A percentile compares a stretch with the other conserved stretches of the same genome.
phyloP scores from a whole-genome alignment of 768 basidiomycete genomes.

The Amanita fuliginea region DNA sequence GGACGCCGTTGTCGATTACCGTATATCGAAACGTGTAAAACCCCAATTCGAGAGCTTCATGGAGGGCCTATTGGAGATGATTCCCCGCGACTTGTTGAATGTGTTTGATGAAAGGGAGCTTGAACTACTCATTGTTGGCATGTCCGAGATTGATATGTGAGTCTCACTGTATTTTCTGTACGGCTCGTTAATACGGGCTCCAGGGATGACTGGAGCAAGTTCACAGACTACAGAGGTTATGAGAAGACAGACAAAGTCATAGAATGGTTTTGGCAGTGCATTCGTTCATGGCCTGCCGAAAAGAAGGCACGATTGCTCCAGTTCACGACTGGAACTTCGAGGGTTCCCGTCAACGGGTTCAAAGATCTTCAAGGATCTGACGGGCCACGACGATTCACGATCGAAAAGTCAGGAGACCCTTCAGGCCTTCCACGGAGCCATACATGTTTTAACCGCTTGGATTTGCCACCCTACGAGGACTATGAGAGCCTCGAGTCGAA shows the following conservation, averaged over 20 bases:
- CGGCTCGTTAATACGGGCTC: constrained; percentile 6
- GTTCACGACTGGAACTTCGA: constrained; percentile 82
- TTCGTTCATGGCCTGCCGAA: constrained; percentile 84
- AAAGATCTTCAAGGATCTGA: constrained; percentile 92
- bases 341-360: constrained; percentile 87
- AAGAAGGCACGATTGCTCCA: constrained; percentile 79
- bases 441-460: constrained; percentile 88
- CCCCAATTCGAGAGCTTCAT: constrained; percentile 83
- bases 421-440: constrained; percentile 82
- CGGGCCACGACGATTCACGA: constrained; percentile 86
- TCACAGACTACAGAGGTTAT: constrained; percentile 86
- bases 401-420: constrained; percentile 90
- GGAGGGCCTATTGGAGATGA: constrained; percentile 75
- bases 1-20: constrained; percentile 68
- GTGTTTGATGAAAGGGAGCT: constrained; percentile 90
- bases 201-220: constrained; percentile 88
- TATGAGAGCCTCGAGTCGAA: constrained; percentile 83
- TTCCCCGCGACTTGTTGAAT: constrained; percentile 73
- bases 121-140: constrained; percentile 84
- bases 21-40: constrained; percentile 70
- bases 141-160: constrained; percentile 84
- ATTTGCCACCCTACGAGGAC: constrained; percentile 83
- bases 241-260: constrained; percentile 82
- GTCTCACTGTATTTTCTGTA: constrained; percentile 12
- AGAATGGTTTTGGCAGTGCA: constrained; percentile 94